Evolutionary conservation across 805 yeast genomes (phyloP).

Genomic region (Yamadazyma takamatsuzukensis): DNA sequence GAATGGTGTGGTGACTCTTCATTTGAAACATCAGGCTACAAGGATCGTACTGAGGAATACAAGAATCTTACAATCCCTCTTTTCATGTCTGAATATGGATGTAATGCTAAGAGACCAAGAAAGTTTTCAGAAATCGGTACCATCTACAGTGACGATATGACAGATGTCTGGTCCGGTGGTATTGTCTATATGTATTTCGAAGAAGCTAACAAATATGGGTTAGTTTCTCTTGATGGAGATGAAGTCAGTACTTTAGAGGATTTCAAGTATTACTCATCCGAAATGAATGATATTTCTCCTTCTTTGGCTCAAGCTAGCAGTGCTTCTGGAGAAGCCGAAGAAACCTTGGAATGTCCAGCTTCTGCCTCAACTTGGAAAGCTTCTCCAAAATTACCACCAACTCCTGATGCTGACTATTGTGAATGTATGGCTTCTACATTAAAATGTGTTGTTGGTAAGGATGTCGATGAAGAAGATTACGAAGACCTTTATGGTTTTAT

Average conservation of each 20-base stretch:
- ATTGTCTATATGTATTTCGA: conserved; percentile 88
- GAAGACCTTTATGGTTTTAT: conserved; percentile 53
- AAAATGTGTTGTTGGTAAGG: conserved; percentile 56
- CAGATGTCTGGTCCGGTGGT: conserved; percentile 93
- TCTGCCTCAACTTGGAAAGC: conserved; percentile 58
- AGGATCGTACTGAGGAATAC: conserved; percentile 68
- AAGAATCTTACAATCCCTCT: conserved; percentile 71
- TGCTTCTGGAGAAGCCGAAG: conserved; percentile 26
- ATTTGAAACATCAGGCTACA: conserved; percentile 63
- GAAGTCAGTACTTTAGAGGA: conserved; percentile 59
- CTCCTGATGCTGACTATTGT: conserved; percentile 65
- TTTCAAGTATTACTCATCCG: conserved; percentile 40
- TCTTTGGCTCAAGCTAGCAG: conserved; percentile 37
- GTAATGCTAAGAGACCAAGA: conserved; percentile 73
- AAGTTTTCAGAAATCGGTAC: conserved; percentile 71
- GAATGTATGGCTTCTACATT: conserved; percentile 56
- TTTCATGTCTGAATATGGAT: conserved; percentile 88
- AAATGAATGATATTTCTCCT: conserved; percentile 35
- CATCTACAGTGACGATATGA: conserved; percentile 66
- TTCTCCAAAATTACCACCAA: conserved; percentile 68
- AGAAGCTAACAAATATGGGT: conserved; percentile 79
- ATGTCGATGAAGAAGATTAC: conserved; percentile 55
- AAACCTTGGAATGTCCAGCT: conserved; percentile 73
- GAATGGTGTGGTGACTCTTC: conserved; percentile 79
- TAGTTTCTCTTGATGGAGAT: conserved; percentile 53